Evolutionary conservation across 106 monocot genomes (phyloP).

Genomic region (Iris macrosiphon): DNA sequence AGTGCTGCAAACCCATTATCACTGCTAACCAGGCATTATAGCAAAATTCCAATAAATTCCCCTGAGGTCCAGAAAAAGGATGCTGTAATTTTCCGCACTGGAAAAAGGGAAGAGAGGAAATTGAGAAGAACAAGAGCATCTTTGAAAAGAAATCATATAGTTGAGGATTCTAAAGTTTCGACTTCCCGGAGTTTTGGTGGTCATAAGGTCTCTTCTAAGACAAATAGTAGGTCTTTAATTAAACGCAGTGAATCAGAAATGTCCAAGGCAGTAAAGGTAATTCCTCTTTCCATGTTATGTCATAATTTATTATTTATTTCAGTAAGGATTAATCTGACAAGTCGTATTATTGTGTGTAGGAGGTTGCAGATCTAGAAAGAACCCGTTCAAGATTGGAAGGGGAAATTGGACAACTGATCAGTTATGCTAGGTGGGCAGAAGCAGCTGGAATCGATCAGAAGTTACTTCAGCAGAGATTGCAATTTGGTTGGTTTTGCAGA

Average conservation of each 20-base stretch:
- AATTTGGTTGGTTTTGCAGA: constrained; percentile 60
- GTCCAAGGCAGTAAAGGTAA: constrained; percentile 73
- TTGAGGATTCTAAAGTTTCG: constrained; percentile 6
- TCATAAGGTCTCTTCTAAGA: constrained; percentile 3
- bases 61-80: background rate
- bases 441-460: constrained; percentile 49
- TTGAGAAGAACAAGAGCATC: constrained; percentile 44
- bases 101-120: constrained; percentile 54
- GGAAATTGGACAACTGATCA: constrained; percentile 32
- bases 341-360: constrained; percentile 23
- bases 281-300: background rate
- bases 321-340: background rate
- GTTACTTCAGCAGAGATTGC: constrained; percentile 36
- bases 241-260: constrained; percentile 58
- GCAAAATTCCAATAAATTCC: background rate
- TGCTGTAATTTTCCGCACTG: constrained; percentile 19
- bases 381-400: constrained; percentile 31
- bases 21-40: constrained; percentile 10
- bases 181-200: background rate
- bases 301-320: background rate
- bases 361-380: constrained; percentile 40
- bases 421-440: constrained; percentile 58
- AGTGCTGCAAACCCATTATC: constrained; percentile 4
- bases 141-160: constrained; percentile 1
- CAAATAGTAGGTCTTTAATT: constrained; percentile 22